Percentiles rank a stretch among this genome's conserved stretches.
Evolutionary conservation across 805 yeast species (phyloP).

Genomic region (Suhomyces vadensis): DNA sequence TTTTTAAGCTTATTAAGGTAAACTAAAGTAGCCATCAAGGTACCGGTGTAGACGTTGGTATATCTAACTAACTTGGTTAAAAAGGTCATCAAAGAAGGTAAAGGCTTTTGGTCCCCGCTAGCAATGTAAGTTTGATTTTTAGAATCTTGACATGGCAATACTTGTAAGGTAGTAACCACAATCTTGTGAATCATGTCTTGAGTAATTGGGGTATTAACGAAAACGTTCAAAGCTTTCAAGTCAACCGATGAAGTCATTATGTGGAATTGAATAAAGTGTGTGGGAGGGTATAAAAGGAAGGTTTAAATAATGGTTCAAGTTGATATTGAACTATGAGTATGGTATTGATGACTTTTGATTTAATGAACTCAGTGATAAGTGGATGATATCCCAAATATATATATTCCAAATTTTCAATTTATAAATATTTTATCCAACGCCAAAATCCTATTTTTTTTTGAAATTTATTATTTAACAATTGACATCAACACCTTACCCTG

Average conservation of each 20-base stretch:
- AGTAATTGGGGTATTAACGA: conserved; percentile 66
- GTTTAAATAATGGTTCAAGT: too few relatives aligned
- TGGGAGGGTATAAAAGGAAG: neutral
- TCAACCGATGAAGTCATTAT: conserved; percentile 30
- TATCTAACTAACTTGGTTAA: conserved; percentile 69
- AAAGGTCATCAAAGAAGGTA: conserved; percentile 74
- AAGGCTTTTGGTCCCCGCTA: conserved; percentile 37
- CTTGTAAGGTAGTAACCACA: conserved; percentile 65
- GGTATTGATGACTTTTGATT: too few relatives aligned
- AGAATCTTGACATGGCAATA: conserved; percentile 58
- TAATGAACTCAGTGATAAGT: neutral
- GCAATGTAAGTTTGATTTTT: conserved; percentile 27
- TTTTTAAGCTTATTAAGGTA: conserved; percentile 62
- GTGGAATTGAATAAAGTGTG: neutral
- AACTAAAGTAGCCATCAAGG: conserved; percentile 69
- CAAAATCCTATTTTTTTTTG: neutral
- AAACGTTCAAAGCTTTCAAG: conserved; percentile 55
- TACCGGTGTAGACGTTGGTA: conserved; percentile 80
- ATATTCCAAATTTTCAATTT: neutral
- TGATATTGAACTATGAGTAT: neutral
- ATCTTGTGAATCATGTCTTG: conserved; percentile 73
- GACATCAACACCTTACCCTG: conserved; percentile 1
- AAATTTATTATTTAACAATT: conserved; percentile 2
- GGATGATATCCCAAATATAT: neutral
- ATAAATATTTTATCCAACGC: neutral